These are phyloP conservation scores for Shiraia bambusicola DNA, from an alignment of 2,329 filamentous ascomycete genomes.

Conservation along the genomic window DNA sequence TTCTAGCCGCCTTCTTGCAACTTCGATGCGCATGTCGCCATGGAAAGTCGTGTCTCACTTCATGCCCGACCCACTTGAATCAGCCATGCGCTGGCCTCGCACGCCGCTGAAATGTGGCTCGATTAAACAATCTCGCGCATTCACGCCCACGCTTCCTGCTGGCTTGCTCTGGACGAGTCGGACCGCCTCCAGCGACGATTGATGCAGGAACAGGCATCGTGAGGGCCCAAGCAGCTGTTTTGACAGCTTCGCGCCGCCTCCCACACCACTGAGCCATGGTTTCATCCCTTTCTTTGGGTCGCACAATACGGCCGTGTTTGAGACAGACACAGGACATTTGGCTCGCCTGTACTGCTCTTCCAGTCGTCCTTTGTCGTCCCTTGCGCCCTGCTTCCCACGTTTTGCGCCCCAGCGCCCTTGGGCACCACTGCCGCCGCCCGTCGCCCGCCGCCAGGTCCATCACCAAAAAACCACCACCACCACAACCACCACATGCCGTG, in stretches of 20 bases:
- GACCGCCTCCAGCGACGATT: conserved; percentile 5
- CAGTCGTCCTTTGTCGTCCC: not conserved
- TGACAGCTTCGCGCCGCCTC: conserved; percentile 9
- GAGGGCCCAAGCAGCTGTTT: conserved; percentile 9
- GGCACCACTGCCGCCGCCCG: not conserved
- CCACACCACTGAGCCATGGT: conserved; percentile 23
- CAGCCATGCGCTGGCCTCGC: conserved; percentile 28
- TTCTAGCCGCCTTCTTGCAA: conserved; percentile 28
- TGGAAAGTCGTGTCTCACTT: conserved; percentile 25
- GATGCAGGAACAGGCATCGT: conserved; percentile 32
- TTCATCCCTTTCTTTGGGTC: conserved; percentile 23
- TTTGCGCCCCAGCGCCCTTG: conserved; percentile 1
- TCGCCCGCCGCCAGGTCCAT: too few species aligned
- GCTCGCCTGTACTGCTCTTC: not conserved
- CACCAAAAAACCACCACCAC: too few species aligned
- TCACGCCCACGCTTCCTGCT: conserved; percentile 18
- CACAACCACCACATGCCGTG: too few species aligned
- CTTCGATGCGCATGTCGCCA: conserved; percentile 16
- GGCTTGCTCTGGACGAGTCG: conserved; percentile 14
- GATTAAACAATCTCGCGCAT: conserved; percentile 27
- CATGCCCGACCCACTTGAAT: conserved; percentile 15
- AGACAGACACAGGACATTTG: conserved; percentile 11
- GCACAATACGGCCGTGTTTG: conserved; percentile 9
- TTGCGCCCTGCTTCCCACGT: not conserved
- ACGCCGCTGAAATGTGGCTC: conserved; percentile 17